Evolutionary conservation across 2,329 filamentous ascomycete species (phyloP).

Genomic region (Bipolaris bicolor): DNA sequence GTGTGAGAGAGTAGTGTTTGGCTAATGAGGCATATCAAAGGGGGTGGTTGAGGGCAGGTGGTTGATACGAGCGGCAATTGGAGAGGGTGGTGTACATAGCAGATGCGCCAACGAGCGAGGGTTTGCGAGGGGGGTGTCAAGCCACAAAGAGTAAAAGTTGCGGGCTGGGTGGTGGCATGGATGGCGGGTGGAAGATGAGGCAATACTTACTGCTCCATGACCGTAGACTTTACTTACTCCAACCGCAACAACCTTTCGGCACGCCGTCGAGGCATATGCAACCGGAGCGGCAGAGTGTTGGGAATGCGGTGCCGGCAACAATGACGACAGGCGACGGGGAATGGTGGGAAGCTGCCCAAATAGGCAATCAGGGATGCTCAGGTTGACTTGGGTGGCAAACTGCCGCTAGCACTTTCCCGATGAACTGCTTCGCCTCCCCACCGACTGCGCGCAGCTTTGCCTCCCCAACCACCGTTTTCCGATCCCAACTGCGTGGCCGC

Average conservation of each 20-base stretch:
- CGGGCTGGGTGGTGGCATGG: background rate
- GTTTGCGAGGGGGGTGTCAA: background rate
- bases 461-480: slow-evolving; percentile 12
- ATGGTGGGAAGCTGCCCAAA: slow-evolving; percentile 17
- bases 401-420: slow-evolving; percentile 7
- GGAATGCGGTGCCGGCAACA: slow-evolving; percentile 3
- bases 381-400: slow-evolving; percentile 24
- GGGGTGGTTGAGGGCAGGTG: background rate
- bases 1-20: background rate
- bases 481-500: background rate
- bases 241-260: no score
- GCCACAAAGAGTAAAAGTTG: background rate
- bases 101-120: background rate
- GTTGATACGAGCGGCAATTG: background rate
- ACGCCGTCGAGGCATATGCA: background rate
- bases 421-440: slow-evolving; percentile 13
- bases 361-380: slow-evolving; percentile 13
- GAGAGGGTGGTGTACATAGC: background rate
- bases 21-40: background rate
- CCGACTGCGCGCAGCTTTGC: slow-evolving; percentile 20
- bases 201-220: no score
- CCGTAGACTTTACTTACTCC: no score
- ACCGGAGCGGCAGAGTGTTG: background rate
- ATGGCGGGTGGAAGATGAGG: no score
- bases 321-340: slow-evolving; percentile 5